Conservation (phyloP, 768 basidiomycete species). For the Neoboletus subvelutipes region DNA sequence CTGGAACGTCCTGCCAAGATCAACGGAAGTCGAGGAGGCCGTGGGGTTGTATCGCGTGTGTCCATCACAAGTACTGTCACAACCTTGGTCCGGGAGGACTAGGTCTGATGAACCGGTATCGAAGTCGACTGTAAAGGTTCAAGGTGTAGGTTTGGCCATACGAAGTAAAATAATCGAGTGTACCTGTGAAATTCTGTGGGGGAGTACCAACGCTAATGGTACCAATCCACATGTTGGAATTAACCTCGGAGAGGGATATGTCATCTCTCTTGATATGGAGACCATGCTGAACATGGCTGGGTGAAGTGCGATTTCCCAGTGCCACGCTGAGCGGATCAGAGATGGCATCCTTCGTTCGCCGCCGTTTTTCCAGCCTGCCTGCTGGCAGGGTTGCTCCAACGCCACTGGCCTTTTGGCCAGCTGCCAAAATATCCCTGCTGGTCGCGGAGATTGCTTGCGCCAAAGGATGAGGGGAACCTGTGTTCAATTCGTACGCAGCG, state of each 20-base stretch:
- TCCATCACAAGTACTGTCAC: constrained; percentile 30
- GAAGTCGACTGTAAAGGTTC: constrained; percentile 42
- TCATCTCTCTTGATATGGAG: constrained; percentile 29
- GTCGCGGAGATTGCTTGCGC: constrained; percentile 11
- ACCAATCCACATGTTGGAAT: constrained; percentile 46
- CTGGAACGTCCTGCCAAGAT: constrained; percentile 27
- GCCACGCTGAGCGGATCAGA: not conserved
- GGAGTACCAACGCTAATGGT: constrained; percentile 49
- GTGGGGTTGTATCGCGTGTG: constrained; percentile 33
- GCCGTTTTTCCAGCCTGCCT: constrained; percentile 9
- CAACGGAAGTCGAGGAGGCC: constrained; percentile 32
- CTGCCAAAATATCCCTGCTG: not conserved
- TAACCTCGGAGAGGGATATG: constrained; percentile 37
- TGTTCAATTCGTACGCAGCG: constrained; percentile 44
- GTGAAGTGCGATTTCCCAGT: not conserved
- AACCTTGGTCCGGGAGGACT: constrained; percentile 37
- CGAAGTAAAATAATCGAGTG: not conserved
- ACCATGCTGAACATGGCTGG: constrained; percentile 1
- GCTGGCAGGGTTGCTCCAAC: not conserved
- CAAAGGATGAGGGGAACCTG: constrained; percentile 40
- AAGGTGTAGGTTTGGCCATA: not conserved
- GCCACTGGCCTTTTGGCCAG: not conserved
- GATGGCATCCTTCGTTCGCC: not conserved
- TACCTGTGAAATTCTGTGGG: constrained; percentile 42
- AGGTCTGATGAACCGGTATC: constrained; percentile 56